Evolutionary conservation across 2,329 filamentous ascomycete genomes (phyloP), one percentile per base, ranked within the genome.

Genomic region (Apiospora phragmitis): DNA sequence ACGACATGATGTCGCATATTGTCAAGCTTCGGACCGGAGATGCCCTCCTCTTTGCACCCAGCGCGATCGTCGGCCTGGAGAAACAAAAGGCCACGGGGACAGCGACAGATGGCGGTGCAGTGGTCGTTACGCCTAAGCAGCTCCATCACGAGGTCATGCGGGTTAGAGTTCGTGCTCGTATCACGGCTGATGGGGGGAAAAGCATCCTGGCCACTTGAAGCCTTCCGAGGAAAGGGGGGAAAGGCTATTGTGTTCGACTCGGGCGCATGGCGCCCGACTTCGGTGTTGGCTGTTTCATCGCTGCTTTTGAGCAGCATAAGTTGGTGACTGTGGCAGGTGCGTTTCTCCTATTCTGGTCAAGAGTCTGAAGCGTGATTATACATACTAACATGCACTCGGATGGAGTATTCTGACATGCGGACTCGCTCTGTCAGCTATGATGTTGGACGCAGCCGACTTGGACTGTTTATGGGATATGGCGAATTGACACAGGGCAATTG

Each of bases 1-100:
- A 77, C 47, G 80, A 81, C 32, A 74, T 86, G 0, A 84, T 87
- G 55, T 75, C 77, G 14, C 77, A 78, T 35, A 86, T 87, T 49
- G 81, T 86, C 11, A 74, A 76, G 6, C 78, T 87, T 14, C 76
- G 76, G 4, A 82, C 82, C 2, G 85, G 85, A 0, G 83, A 87
- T 70, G 85, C 84, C 1, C 75, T 87, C 1, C 65, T 87, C 8
- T 87, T 87, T 72, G 81, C 83, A 0, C 85, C 84, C 0, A 85
- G 79, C 47, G 84, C 84, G 0, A 75, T 85, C 1, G 62, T 82
- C 8, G 78, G 76, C 1, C 71, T 85, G 18, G 73, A 76, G 70
- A 73, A 68, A 69, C 18, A 24, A 11, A 62, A 62, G 18, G 16
- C 9, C 43, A n/a, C 7, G 43, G 21, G 43, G 11, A 41, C 67